These are phyloP conservation scores for Tilletiopsis washingtonensis DNA, from an alignment of 1,284 basidiomycete species.

Conservation along the genomic window DNA sequence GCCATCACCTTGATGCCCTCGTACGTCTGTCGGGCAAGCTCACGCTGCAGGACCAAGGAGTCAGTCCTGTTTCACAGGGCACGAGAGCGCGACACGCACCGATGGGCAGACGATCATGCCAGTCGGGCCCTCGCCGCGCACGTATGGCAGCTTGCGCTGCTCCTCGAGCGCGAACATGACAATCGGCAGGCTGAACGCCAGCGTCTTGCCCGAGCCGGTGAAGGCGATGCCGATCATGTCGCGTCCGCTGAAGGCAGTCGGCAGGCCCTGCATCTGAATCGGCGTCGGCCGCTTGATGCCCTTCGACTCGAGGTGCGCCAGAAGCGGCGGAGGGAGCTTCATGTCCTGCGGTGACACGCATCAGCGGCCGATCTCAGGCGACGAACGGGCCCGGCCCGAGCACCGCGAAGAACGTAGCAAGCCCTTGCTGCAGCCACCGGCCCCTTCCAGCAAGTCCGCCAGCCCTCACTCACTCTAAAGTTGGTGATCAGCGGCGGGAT, in stretches of 20 bases:
- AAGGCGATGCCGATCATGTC: slow-evolving; percentile 53
- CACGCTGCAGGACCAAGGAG: slow-evolving; percentile 12
- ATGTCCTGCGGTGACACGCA: slow-evolving; percentile 60
- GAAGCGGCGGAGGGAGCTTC: slow-evolving; percentile 82
- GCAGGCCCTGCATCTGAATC: slow-evolving; percentile 94
- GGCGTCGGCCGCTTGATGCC: slow-evolving; percentile 83
- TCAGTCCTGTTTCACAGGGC: neutral
- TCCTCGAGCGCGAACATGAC: slow-evolving; percentile 69
- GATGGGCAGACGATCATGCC: slow-evolving; percentile 75
- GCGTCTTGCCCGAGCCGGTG: slow-evolving; percentile 51
- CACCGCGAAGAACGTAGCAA: neutral
- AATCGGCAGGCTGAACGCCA: slow-evolving; percentile 50
- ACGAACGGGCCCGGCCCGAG: too few species aligned
- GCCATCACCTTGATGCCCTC: slow-evolving; percentile 87
- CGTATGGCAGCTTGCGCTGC: slow-evolving; percentile 78
- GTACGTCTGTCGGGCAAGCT: slow-evolving; percentile 66
- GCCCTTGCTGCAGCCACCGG: neutral
- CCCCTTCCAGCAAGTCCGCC: neutral
- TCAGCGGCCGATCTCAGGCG: too few species aligned
- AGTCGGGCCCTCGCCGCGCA: slow-evolving; percentile 87
- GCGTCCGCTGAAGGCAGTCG: slow-evolving; percentile 60
- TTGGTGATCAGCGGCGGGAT: slow-evolving; percentile 89
- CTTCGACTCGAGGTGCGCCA: slow-evolving; percentile 66
- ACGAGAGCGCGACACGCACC: neutral
- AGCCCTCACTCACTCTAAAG: slow-evolving; percentile 66